A percentile compares a stretch with the other conserved stretches of the same genome.
phyloP scores from a whole-genome alignment of 768 basidiomycete species.

The Pisolithus marmoratus region DNA sequence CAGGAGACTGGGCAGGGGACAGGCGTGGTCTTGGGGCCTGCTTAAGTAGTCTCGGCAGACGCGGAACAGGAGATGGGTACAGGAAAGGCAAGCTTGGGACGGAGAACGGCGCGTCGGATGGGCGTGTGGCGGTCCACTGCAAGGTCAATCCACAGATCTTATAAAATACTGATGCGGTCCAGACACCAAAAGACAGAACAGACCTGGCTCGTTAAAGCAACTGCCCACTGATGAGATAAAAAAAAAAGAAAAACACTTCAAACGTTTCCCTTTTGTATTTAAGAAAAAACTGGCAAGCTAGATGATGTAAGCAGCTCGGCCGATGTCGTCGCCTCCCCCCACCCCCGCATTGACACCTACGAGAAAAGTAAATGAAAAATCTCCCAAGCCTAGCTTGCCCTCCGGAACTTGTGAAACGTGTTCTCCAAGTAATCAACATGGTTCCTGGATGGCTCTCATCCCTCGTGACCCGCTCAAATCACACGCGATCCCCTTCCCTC shows the following conservation, averaged over 20 bases:
- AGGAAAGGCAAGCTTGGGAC: slow-evolving; percentile 3
- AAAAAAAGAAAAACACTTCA: too few relatives aligned
- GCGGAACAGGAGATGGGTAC: slow-evolving; percentile 1
- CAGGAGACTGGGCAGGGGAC: too few relatives aligned
- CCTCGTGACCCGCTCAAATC: not conserved
- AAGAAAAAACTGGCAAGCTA: too few relatives aligned
- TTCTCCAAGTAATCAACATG: not conserved
- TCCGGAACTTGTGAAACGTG: slow-evolving; percentile 1
- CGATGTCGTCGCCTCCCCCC: slow-evolving; percentile 18
- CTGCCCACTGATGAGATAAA: too few relatives aligned
- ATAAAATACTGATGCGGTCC: not conserved
- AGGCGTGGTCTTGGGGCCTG: slow-evolving; percentile 3
- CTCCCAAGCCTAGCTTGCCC: not conserved
- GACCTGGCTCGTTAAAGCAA: not conserved
- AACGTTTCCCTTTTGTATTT: too few relatives aligned
- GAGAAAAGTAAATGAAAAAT: slow-evolving; percentile 1
- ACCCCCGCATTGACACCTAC: slow-evolving; percentile 17
- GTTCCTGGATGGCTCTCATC: not conserved
- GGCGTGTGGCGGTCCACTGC: not conserved
- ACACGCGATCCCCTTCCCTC: slow-evolving; percentile 1
- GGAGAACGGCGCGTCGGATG: not conserved
- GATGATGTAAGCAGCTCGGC: too few relatives aligned
- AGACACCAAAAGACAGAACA: not conserved
- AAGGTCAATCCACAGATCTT: not conserved
- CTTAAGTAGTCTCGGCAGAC: slow-evolving; percentile 9